Conservation (phyloP, 306 rosid genomes). For the Dryas octopetala region DNA sequence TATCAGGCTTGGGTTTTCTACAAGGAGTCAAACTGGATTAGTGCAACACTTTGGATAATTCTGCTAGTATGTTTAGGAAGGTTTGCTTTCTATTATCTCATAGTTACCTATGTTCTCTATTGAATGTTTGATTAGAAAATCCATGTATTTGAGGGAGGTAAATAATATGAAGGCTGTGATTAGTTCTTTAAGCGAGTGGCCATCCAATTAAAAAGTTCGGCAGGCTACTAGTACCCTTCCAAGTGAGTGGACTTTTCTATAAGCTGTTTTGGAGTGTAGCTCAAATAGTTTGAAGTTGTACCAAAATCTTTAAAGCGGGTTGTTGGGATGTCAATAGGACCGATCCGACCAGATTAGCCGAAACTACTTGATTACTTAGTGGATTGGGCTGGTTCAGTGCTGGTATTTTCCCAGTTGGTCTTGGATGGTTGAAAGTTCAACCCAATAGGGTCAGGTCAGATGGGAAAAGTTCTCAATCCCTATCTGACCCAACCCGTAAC, state of each 20-base stretch:
- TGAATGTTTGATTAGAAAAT: neutral
- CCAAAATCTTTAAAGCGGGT: neutral
- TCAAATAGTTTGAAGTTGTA: neutral
- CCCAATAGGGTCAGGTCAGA: neutral
- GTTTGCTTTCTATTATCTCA: conserved; percentile 28
- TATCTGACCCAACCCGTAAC: neutral
- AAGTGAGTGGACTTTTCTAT: no score
- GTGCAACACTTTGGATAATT: conserved; percentile 59
- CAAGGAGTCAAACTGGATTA: conserved; percentile 72
- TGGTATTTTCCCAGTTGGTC: neutral
- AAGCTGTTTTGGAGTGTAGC: neutral
- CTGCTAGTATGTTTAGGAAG: conserved; percentile 72
- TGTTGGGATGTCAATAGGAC: neutral
- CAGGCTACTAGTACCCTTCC: neutral
- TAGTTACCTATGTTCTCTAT: conserved; percentile 5
- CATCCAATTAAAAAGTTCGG: neutral
- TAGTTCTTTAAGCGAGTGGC: no score
- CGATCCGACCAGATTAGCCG: neutral
- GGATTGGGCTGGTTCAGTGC: neutral
- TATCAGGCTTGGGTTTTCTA: conserved; percentile 71
- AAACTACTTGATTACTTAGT: neutral
- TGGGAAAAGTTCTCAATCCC: neutral
- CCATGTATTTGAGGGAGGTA: neutral
- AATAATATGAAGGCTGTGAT: neutral
- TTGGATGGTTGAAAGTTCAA: neutral